Evolutionary conservation across 306 rosid genomes (phyloP).

Genomic region (Vigna trinervia): DNA sequence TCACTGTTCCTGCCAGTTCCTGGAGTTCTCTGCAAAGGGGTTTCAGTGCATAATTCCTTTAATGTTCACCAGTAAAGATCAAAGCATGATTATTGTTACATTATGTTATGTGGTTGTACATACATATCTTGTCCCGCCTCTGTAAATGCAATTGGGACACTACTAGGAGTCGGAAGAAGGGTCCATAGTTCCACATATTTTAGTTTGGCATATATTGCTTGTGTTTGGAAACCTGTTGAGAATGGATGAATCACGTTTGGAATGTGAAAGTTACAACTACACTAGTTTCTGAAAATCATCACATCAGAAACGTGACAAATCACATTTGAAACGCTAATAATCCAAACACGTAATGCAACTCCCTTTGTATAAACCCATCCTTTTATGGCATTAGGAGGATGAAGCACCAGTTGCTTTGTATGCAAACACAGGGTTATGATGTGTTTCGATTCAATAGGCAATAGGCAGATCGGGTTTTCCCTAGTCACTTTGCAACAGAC

Average conservation of each 20-base stretch:
- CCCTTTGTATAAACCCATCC: conserved; percentile 19
- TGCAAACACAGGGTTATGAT: conserved; percentile 8
- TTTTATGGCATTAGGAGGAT: conserved; percentile 21
- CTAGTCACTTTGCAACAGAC: conserved; percentile 16
- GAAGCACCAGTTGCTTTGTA: conserved; percentile 1
- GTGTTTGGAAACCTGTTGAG: no score
- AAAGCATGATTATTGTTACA: conserved; percentile 21
- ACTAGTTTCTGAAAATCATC: no score
- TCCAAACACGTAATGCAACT: background rate
- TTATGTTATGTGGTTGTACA: conserved; percentile 27
- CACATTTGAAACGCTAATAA: no score
- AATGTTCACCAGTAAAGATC: conserved; percentile 15
- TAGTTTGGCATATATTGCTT: conserved; percentile 10
- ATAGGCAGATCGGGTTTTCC: conserved; percentile 18
- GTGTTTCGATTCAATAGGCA: conserved; percentile 15
- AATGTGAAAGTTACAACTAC: no score
- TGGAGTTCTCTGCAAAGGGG: conserved; percentile 87
- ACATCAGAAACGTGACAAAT: no score
- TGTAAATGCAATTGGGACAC: conserved; percentile 52
- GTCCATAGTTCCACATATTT: background rate
- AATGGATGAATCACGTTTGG: no score
- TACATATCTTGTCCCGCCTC: conserved; percentile 10
- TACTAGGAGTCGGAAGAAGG: background rate
- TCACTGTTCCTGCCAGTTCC: conserved; percentile 58
- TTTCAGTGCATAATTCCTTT: conserved; percentile 65